Conservation (phyloP, 2,329 filamentous ascomycete species). For the Colletotrichum eremochloae region DNA sequence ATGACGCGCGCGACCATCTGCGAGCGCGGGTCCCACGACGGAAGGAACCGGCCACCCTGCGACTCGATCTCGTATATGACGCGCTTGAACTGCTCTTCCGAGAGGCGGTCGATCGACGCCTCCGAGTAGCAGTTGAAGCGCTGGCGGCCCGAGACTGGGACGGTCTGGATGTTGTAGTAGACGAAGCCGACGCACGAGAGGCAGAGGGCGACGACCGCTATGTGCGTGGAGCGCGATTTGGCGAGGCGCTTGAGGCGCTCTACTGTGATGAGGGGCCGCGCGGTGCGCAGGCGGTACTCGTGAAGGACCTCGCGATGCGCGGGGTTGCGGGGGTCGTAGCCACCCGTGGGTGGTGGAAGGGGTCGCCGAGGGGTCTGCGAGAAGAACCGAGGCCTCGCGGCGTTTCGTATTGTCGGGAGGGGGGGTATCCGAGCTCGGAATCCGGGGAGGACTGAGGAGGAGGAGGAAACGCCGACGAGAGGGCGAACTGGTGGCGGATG, state of each 20-base stretch:
- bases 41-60: slow-evolving; percentile 68
- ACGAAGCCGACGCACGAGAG: slow-evolving; percentile 70
- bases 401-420: not conserved
- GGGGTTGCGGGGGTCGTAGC: slow-evolving; percentile 28
- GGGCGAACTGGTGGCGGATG: not conserved
- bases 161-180: slow-evolving; percentile 76
- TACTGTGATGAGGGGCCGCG: slow-evolving; percentile 51
- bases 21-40: slow-evolving; percentile 69
- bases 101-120: slow-evolving; percentile 65
- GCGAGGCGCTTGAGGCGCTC: slow-evolving; percentile 50
- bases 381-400: slow-evolving; percentile 43
- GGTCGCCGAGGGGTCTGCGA: slow-evolving; percentile 42
- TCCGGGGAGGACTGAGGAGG: slow-evolving; percentile 7
- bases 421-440: not conserved
- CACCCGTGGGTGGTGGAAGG: not conserved
- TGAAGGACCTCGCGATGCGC: slow-evolving; percentile 27
- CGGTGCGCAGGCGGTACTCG: slow-evolving; percentile 46
- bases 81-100: slow-evolving; percentile 66
- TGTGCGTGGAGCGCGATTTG: slow-evolving; percentile 52
- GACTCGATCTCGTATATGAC: slow-evolving; percentile 68
- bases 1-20: slow-evolving; percentile 74
- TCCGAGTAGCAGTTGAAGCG: slow-evolving; percentile 79
- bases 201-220: slow-evolving; percentile 57
- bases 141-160: slow-evolving; percentile 78
- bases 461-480: slow-evolving; percentile 17